Evolutionary conservation across 768 basidiomycete genomes (phyloP).

Genomic region (Lentinula detonsa): DNA sequence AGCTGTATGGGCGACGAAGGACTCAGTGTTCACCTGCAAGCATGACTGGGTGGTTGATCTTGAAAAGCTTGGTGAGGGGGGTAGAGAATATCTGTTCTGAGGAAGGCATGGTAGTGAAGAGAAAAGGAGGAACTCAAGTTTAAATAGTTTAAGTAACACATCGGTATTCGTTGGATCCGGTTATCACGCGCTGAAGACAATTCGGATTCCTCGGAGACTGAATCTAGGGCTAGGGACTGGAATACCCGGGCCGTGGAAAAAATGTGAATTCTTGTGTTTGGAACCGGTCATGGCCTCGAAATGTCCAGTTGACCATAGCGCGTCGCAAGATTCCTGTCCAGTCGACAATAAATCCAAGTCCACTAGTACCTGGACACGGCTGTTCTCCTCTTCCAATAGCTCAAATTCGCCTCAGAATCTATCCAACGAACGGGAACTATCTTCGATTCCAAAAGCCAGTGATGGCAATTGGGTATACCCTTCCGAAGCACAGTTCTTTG

Average conservation of each 20-base stretch:
- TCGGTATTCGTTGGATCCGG: constrained; percentile 2
- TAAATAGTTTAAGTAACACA: not conserved
- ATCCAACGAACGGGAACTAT: constrained; percentile 71
- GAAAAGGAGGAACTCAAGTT: not conserved
- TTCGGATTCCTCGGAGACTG: not conserved
- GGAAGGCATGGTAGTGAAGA: constrained; percentile 55
- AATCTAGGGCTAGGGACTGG: not conserved
- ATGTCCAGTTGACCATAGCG: constrained; percentile 46
- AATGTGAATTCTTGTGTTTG: not conserved
- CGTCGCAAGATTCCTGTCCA: constrained; percentile 26
- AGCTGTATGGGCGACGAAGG: not conserved
- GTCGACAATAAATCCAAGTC: constrained; percentile 29
- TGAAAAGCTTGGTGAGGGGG: constrained; percentile 69
- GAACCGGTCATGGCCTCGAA: constrained; percentile 18
- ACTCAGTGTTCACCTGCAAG: constrained; percentile 49
- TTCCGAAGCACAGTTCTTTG: constrained; percentile 96
- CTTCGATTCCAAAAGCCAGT: constrained; percentile 76
- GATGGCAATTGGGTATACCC: constrained; percentile 94
- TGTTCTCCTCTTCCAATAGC: constrained; percentile 25
- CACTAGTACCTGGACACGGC: constrained; percentile 35
- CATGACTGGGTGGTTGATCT: constrained; percentile 79
- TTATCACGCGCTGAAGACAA: not conserved
- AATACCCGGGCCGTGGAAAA: not conserved
- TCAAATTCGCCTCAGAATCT: constrained; percentile 29
- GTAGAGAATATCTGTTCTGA: constrained; percentile 63